A percentile compares a stretch with the other conserved stretches of the same genome.
phyloP scores from a whole-genome alignment of 768 basidiomycete species.

The Termitomyces sp. region DNA sequence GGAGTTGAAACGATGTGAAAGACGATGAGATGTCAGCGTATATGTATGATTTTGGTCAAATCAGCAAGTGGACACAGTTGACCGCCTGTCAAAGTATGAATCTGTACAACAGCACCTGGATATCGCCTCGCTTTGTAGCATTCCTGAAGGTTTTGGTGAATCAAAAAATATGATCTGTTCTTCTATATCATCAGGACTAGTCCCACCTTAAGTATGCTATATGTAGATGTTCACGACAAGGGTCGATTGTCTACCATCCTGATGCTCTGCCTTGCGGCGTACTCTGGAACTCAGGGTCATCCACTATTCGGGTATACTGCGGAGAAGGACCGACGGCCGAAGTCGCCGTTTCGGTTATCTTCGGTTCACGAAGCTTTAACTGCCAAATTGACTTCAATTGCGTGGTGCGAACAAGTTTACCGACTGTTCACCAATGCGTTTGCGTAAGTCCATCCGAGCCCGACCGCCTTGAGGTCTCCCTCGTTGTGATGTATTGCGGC shows the following conservation, averaged over 20 bases:
- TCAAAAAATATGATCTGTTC: background rate
- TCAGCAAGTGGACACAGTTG: background rate
- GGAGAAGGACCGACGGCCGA: background rate
- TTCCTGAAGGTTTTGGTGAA: background rate
- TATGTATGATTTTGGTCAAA: background rate
- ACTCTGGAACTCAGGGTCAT: conserved; percentile 15
- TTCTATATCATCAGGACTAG: background rate
- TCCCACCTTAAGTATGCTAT: background rate
- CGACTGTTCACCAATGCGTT: background rate
- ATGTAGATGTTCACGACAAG: background rate
- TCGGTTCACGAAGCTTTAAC: background rate
- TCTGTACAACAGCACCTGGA: too few relatives aligned
- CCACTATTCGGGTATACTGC: background rate
- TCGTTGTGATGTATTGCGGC: background rate
- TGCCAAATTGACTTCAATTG: background rate
- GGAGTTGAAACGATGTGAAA: conserved; percentile 36
- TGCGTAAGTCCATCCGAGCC: background rate
- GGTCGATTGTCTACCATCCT: background rate
- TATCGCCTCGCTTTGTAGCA: background rate
- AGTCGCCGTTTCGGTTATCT: background rate
- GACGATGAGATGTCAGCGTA: background rate
- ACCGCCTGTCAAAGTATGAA: background rate
- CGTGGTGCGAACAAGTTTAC: too few relatives aligned
- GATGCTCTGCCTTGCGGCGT: conserved; percentile 6
- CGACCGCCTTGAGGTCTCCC: too few relatives aligned